These are phyloP conservation scores for Lactifluus rugatus DNA, from an alignment of 768 basidiomycete genomes.

Conservation along the genomic window DNA sequence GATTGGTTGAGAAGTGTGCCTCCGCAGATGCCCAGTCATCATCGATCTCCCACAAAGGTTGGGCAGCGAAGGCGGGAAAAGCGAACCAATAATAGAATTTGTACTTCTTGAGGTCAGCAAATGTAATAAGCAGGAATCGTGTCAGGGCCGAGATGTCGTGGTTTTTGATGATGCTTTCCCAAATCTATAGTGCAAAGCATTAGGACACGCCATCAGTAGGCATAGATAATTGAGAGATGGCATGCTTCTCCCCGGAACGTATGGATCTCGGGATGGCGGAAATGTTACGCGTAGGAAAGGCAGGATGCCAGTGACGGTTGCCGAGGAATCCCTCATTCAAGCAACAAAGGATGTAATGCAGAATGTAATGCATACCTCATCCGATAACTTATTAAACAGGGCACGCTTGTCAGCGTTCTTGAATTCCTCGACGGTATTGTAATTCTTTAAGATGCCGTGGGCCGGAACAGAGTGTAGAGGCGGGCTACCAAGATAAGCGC, in stretches of 20 bases:
- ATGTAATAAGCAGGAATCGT: conserved; percentile 84
- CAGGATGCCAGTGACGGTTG: background rate
- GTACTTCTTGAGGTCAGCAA: conserved; percentile 97
- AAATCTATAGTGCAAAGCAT: conserved; percentile 41
- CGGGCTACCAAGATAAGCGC: conserved; percentile 27
- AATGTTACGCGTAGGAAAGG: background rate
- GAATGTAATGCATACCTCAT: conserved; percentile 41
- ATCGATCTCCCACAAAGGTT: conserved; percentile 82
- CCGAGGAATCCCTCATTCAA: background rate
- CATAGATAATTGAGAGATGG: background rate
- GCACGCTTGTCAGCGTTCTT: conserved; percentile 79
- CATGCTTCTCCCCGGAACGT: background rate
- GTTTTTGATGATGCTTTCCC: conserved; percentile 47
- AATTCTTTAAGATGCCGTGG: conserved; percentile 77
- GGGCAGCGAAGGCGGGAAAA: conserved; percentile 84
- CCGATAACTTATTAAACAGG: conserved; percentile 66
- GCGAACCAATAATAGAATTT: conserved; percentile 98
- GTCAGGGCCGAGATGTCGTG: conserved; percentile 51
- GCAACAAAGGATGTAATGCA: background rate
- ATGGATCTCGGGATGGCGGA: background rate
- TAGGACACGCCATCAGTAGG: background rate
- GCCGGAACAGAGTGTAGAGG: conserved; percentile 43
- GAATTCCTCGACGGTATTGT: conserved; percentile 96
- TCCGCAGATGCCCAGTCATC: conserved; percentile 50
- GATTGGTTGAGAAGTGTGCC: conserved; percentile 33